Evolutionary conservation across 345 rosid species (phyloP), one percentile per base, ranked within the genome.

Genomic region (Aurinia saxatilis): DNA sequence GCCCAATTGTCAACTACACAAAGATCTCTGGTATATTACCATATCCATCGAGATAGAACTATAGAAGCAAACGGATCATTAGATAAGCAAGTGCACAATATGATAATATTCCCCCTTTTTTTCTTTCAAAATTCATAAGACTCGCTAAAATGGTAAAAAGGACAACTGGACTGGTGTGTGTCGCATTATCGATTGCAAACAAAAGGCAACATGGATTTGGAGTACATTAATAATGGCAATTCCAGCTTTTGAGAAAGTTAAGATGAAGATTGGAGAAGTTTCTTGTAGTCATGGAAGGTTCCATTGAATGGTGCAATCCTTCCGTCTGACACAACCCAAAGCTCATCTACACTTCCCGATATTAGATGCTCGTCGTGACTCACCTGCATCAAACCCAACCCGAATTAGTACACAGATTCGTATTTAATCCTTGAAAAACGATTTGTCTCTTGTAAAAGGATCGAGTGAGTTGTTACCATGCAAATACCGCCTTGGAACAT

Each of bases 331-430:
- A 93, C 97, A 19, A 50, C 95, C 97, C 99, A 93, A 13, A 93
- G 73, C 66, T 93, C 99, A 10, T 93, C 96, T 19, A 93, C 99
- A 4, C 99, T 90, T 70, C 97, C 97, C 1, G 97, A 90, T 75
- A 93, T 93, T 13, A 93, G 69, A 81, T 93, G 99, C 73, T 90
- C 99, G 55, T 90, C 99, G 37, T 90, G 97, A 79, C 99, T 90
- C 50, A 90, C 99, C 99, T 93, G 90, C 56, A 67, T 13, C 44
- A 34, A 13, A 8, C 8, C 39, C 17, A 9, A 48, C 37, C 8
- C 27, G 18, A 2, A 19, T 36, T 11, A 7, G 7, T 16, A 47
- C 54, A 38, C 18, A 34, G 7, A 17, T 47, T 50, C 5, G 7
- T 11, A 1, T 50, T n/a, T 17, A 15, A 8, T 23, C 33, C 52